Percentiles rank a stretch among this genome's conserved stretches.
Conservation (phyloP, 352 stramenopile species). For the Globisporangium abappressorium region DNA sequence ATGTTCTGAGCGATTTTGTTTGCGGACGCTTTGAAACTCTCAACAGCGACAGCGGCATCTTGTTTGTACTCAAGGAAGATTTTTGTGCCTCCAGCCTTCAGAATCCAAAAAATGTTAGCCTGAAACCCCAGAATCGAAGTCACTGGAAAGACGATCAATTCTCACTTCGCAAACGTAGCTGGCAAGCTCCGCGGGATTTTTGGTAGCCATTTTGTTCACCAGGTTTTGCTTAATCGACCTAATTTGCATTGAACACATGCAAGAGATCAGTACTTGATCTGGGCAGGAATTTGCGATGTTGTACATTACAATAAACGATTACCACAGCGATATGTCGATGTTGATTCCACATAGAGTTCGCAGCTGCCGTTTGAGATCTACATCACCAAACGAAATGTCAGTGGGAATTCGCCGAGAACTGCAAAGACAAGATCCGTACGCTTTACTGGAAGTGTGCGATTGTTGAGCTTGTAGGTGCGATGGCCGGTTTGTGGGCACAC, state of each 20-base stretch:
- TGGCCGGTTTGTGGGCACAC: slow-evolving; percentile 28
- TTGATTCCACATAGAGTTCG: slow-evolving; percentile 35
- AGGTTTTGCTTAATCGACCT: slow-evolving; percentile 42
- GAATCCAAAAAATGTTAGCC: not conserved
- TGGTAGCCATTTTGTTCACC: slow-evolving; percentile 23
- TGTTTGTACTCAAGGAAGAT: not conserved
- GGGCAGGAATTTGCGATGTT: not conserved
- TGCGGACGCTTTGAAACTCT: not conserved
- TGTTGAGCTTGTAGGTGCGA: slow-evolving; percentile 38
- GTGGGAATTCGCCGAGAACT: not conserved
- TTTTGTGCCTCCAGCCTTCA: not conserved
- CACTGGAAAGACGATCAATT: not conserved
- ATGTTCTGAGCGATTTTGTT: not conserved
- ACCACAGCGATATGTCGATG: slow-evolving; percentile 42
- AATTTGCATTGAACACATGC: not conserved
- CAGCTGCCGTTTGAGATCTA: slow-evolving; percentile 42
- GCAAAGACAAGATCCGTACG: slow-evolving; percentile 13
- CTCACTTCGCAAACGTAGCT: slow-evolving; percentile 37
- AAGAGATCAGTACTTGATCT: not conserved
- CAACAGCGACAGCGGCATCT: not conserved
- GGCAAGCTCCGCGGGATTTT: slow-evolving; percentile 29
- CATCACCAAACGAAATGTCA: not conserved
- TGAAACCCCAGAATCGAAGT: not conserved
- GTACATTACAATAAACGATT: slow-evolving; percentile 1
- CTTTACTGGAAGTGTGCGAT: slow-evolving; percentile 33